These are phyloP conservation scores for Aspergillus bridgeri DNA, from an alignment of 495 filamentous ascomycete genomes.

Conservation along the genomic window DNA sequence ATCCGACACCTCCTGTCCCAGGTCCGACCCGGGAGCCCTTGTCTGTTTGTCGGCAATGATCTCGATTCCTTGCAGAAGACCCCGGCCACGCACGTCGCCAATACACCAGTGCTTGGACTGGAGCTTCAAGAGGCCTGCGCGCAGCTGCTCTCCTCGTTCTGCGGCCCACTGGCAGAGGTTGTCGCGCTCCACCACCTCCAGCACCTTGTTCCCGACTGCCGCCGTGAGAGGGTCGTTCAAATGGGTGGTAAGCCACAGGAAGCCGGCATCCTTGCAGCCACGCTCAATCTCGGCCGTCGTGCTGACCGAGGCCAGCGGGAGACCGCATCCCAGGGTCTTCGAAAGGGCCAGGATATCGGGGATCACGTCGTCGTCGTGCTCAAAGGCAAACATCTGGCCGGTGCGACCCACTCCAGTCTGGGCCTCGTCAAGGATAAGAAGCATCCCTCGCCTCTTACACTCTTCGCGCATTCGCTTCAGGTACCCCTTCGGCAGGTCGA, in stretches of 20 bases:
- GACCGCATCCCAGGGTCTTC: constrained; percentile 54
- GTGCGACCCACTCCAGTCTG: constrained; percentile 52
- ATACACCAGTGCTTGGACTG: constrained; percentile 50
- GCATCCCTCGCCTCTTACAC: constrained; percentile 49
- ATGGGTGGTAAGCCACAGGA: constrained; percentile 38
- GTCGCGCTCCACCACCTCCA: constrained; percentile 54
- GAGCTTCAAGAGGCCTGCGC: constrained; percentile 38
- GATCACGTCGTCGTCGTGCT: constrained; percentile 41
- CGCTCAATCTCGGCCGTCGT: constrained; percentile 46
- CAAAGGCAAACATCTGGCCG: constrained; percentile 50
- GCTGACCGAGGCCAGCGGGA: constrained; percentile 49
- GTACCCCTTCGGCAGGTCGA: constrained; percentile 44
- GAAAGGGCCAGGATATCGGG: constrained; percentile 52
- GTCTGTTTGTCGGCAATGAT: constrained; percentile 46
- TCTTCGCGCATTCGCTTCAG: constrained; percentile 42
- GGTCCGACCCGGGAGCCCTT: constrained; percentile 37
- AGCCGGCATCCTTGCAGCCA: constrained; percentile 27
- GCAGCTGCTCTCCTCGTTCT: constrained; percentile 38
- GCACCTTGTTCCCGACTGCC: constrained; percentile 52
- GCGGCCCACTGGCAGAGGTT: constrained; percentile 36
- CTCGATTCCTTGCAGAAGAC: constrained; percentile 52
- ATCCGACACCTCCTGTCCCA: constrained; percentile 45
- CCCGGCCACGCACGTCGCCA: constrained; percentile 53
- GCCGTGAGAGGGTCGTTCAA: constrained; percentile 54
- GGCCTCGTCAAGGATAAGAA: constrained; percentile 54